Evolutionary conservation across 148 eudicot species (phyloP).

Genomic region (Rhododendron ferrugineum): DNA sequence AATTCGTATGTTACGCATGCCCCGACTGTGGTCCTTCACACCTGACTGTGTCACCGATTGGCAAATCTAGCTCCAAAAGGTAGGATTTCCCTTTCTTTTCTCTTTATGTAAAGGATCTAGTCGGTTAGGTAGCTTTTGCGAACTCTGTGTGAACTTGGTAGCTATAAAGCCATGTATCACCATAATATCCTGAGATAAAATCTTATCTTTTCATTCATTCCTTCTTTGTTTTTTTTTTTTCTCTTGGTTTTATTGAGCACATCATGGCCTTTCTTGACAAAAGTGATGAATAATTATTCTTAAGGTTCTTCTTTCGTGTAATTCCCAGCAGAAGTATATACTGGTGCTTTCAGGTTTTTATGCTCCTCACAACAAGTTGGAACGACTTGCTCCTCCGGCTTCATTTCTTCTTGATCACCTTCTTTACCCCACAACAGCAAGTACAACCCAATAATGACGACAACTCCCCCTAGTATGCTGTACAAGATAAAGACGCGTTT

Average conservation of each 20-base stretch:
- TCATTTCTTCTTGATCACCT: constrained; percentile 23
- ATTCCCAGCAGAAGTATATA: constrained; percentile 12
- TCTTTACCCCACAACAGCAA: constrained; percentile 71
- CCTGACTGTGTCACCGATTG: neutral
- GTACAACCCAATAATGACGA: constrained; percentile 57
- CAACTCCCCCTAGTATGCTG: constrained; percentile 58
- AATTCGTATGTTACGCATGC: neutral
- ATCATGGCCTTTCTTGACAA: neutral
- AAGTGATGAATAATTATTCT: neutral
- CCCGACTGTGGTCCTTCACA: neutral
- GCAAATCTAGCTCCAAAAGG: neutral
- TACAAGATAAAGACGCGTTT: neutral
- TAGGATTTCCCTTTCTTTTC: neutral
- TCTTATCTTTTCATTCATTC: neutral
- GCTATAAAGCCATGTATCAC: neutral
- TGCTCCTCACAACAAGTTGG: constrained; percentile 17
- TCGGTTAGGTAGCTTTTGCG: neutral
- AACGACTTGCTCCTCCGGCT: constrained; percentile 18
- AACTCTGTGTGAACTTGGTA: neutral
- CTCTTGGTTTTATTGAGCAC: neutral
- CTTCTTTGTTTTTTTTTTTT: neutral
- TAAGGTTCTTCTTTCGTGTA: constrained; percentile 16
- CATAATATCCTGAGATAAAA: neutral
- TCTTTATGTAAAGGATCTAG: neutral
- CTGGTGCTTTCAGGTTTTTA: constrained; percentile 5